phyloP scores from a whole-genome alignment of 2,329 filamentous ascomycete genomes.

The Tolypocladium amazonense region DNA sequence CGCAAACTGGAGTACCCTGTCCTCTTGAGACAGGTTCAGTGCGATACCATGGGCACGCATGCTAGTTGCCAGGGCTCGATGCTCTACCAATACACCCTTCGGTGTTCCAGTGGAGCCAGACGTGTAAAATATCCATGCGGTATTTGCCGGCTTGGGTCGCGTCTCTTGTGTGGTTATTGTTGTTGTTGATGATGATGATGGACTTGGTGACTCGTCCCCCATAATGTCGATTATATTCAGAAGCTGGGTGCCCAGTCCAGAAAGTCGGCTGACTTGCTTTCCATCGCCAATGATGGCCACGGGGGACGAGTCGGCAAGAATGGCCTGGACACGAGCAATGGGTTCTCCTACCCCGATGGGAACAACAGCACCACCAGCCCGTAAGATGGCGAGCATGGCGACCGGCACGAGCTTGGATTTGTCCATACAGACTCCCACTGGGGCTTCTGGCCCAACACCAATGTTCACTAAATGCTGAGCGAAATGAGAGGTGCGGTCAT shows the following conservation, averaged over 20 bases:
- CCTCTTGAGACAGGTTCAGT: not conserved
- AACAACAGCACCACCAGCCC: constrained; percentile 14
- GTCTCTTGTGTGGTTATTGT: not conserved
- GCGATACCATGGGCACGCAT: not conserved
- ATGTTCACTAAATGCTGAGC: constrained; percentile 3
- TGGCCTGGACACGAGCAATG: not conserved
- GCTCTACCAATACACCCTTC: not conserved
- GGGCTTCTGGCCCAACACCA: constrained; percentile 12
- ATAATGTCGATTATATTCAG: not conserved
- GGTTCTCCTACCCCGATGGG: not conserved
- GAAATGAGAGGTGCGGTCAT: constrained; percentile 3
- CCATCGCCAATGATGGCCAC: not conserved
- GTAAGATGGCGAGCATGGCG: constrained; percentile 20
- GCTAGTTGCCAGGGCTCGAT: not conserved
- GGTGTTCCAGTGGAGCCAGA: not conserved
- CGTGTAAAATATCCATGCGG: not conserved
- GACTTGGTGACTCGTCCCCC: not conserved
- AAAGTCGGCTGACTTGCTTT: not conserved
- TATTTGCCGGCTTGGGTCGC: not conserved
- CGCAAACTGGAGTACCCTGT: not conserved
- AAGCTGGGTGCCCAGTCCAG: not conserved
- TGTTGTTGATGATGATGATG: not conserved
- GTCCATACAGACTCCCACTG: constrained; percentile 20
- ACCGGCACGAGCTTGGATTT: constrained; percentile 21
- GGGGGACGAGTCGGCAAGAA: not conserved